Conservation (phyloP, 352 stramenopile species). For the Phytophthora pisi region DNA sequence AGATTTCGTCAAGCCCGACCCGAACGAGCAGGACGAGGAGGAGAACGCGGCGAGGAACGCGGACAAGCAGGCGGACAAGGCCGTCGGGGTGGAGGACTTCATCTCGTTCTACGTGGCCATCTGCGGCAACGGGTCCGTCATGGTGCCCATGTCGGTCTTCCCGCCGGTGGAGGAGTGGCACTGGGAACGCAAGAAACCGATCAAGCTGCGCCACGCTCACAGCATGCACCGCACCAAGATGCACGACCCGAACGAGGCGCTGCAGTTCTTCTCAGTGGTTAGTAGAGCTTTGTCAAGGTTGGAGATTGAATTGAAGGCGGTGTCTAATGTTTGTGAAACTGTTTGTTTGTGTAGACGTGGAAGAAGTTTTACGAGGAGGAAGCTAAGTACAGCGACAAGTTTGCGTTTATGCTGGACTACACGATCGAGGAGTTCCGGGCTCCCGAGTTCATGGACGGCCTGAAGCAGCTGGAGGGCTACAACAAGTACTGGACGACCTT, state of each 20-base stretch:
- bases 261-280: constrained; percentile 87
- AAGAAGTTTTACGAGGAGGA: constrained; percentile 91
- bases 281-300: constrained; percentile 3
- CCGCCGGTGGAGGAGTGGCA: constrained; percentile 78
- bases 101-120: constrained; percentile 88
- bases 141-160: constrained; percentile 88
- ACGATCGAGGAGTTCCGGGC: constrained; percentile 69
- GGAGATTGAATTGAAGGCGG: background rate
- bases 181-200: constrained; percentile 86
- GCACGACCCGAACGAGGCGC: constrained; percentile 72
- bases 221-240: constrained; percentile 77
- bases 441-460: constrained; percentile 66
- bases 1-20: constrained; percentile 75
- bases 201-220: constrained; percentile 84
- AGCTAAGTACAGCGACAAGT: constrained; percentile 88
- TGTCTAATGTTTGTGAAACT: background rate
- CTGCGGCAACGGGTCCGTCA: constrained; percentile 85
- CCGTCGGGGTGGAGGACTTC: constrained; percentile 54
- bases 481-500: constrained; percentile 87
- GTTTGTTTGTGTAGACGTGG: constrained; percentile 53
- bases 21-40: constrained; percentile 46
- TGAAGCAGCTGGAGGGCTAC: constrained; percentile 81
- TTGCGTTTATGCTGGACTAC: constrained; percentile 77
- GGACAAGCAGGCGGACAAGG: constrained; percentile 19
- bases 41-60: constrained; percentile 27